Conservation (phyloP, 2,329 filamentous ascomycete species). For the Paecilomyces formosus region DNA sequence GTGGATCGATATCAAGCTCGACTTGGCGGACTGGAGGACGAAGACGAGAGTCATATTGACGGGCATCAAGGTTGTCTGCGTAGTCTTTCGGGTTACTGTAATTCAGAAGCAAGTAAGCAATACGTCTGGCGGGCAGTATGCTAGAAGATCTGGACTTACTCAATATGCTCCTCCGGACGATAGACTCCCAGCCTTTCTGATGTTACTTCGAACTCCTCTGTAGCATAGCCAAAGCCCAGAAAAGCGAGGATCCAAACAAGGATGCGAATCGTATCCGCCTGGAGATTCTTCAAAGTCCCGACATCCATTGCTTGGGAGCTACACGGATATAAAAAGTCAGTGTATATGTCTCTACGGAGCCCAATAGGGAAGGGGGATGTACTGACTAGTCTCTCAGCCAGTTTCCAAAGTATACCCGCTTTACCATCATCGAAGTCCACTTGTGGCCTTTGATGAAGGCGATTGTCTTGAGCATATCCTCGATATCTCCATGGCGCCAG, state of each 20-base stretch:
- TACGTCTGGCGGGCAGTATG: not conserved
- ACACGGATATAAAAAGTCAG: not conserved
- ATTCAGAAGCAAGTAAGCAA: slow-evolving; percentile 51
- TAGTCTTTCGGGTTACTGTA: slow-evolving; percentile 69
- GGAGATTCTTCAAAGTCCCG: slow-evolving; percentile 69
- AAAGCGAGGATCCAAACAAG: slow-evolving; percentile 78
- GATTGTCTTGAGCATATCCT: slow-evolving; percentile 72
- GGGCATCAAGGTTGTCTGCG: slow-evolving; percentile 77
- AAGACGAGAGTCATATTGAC: slow-evolving; percentile 66
- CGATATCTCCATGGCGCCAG: slow-evolving; percentile 59
- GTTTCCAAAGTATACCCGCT: slow-evolving; percentile 77
- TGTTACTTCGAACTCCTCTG: slow-evolving; percentile 76
- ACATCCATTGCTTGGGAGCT: slow-evolving; percentile 73
- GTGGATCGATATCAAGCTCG: slow-evolving; percentile 65
- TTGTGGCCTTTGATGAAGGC: slow-evolving; percentile 74
- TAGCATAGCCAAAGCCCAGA: slow-evolving; percentile 77
- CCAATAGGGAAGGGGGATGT: not conserved
- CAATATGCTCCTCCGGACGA: slow-evolving; percentile 59
- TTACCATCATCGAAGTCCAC: slow-evolving; percentile 73
- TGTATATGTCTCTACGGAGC: not conserved
- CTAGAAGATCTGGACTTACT: slow-evolving; percentile 22
- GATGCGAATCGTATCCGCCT: slow-evolving; percentile 69
- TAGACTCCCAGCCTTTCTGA: slow-evolving; percentile 73
- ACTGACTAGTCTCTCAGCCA: slow-evolving; percentile 70
- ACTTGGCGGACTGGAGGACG: slow-evolving; percentile 66